phyloP scores from a whole-genome alignment of 2,329 filamentous ascomycete genomes.

The Acephala macrosclerotiorum region DNA sequence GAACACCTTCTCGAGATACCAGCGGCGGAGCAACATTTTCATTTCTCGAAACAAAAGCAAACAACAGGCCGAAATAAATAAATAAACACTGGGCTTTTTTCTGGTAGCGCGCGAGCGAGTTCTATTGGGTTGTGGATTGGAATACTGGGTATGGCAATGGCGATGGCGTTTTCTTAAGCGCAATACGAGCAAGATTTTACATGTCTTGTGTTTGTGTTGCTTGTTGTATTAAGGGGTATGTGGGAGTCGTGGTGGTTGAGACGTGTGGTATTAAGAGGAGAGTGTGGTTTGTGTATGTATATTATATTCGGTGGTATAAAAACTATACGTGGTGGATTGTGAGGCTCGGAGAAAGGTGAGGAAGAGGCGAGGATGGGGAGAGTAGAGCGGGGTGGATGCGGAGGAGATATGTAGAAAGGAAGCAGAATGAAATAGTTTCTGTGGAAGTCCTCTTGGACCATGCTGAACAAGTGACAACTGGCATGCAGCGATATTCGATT shows the following conservation, averaged over 20 bases:
- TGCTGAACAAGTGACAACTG: background rate
- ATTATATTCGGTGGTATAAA: slow-evolving; percentile 1
- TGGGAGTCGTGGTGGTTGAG: background rate
- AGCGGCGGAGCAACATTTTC: background rate
- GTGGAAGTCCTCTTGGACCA: background rate
- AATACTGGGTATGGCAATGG: background rate
- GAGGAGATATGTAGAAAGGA: background rate
- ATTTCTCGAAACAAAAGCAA: background rate
- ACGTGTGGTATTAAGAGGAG: background rate
- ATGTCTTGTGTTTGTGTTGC: background rate
- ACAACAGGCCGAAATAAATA: background rate
- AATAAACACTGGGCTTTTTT: background rate
- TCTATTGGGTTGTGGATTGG: background rate
- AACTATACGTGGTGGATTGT: background rate
- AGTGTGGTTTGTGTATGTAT: background rate
- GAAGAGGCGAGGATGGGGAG: background rate
- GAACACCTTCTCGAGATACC: background rate
- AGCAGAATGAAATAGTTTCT: background rate
- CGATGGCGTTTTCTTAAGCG: background rate
- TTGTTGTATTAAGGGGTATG: background rate
- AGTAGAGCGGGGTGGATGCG: background rate
- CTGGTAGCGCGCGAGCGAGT: slow-evolving; percentile 5
- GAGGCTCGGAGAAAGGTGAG: background rate
- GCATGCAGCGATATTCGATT: background rate
- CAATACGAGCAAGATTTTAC: background rate